These are phyloP conservation scores for Henckelia pumila DNA, from an alignment of 257 asterid species.

Conservation along the genomic window DNA sequence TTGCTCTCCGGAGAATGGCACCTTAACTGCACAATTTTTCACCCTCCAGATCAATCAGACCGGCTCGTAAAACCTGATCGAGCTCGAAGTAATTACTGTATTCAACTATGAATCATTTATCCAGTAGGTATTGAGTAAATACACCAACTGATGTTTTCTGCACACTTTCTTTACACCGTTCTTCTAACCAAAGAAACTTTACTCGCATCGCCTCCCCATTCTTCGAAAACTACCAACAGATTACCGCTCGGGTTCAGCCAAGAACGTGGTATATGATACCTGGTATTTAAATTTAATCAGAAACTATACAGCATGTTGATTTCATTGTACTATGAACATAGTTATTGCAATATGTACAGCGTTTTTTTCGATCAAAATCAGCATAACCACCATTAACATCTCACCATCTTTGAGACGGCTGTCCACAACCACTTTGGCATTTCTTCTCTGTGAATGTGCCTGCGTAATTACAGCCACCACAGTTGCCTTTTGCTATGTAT, in stretches of 20 bases:
- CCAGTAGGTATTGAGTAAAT: neutral
- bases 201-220: slow-evolving; percentile 76
- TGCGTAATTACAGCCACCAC: slow-evolving; percentile 65
- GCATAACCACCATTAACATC: neutral
- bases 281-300: slow-evolving; percentile 25
- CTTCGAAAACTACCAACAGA: slow-evolving; percentile 71
- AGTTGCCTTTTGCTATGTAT: slow-evolving; percentile 68
- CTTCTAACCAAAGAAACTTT: slow-evolving; percentile 56
- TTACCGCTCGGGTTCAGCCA: slow-evolving; percentile 77
- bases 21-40: slow-evolving; percentile 27
- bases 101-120: slow-evolving; percentile 9
- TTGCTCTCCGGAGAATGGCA: slow-evolving; percentile 24
- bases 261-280: slow-evolving; percentile 86
- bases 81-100: neutral
- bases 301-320: neutral
- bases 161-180: slow-evolving; percentile 23
- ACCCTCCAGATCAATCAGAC: slow-evolving; percentile 20
- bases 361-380: neutral
- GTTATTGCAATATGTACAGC: neutral
- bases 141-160: neutral
- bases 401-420: slow-evolving; percentile 97
- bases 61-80: neutral
- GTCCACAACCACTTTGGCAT: slow-evolving; percentile 69
- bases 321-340: neutral
- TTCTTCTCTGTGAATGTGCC: slow-evolving; percentile 70